Evolutionary conservation across 306 rosid species (phyloP).

Genomic region (Vigna reflexopilosa): DNA sequence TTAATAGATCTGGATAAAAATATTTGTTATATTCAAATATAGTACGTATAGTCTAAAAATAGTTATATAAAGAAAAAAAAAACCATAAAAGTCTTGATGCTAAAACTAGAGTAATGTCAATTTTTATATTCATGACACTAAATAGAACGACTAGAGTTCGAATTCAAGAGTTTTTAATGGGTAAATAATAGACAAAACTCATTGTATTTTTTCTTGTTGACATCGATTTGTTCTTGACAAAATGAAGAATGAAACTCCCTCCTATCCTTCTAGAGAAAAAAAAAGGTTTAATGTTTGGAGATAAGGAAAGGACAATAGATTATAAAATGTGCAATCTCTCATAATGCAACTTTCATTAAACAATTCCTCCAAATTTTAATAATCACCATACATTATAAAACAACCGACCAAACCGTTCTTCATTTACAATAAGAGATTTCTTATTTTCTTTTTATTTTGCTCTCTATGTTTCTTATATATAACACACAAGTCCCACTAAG

Average conservation of each 20-base stretch:
- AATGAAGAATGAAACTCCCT: background rate
- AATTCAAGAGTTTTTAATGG: background rate
- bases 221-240: background rate
- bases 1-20: too few relatives aligned
- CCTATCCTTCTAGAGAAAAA: background rate
- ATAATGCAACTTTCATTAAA: background rate
- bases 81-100: too few relatives aligned
- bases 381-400: background rate
- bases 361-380: background rate
- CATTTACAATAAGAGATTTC: too few relatives aligned
- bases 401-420: too few relatives aligned
- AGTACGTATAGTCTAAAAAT: too few relatives aligned
- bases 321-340: too few relatives aligned
- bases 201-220: background rate
- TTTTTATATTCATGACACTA: background rate
- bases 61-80: too few relatives aligned
- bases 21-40: too few relatives aligned
- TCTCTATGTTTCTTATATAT: too few relatives aligned
- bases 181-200: background rate
- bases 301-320: background rate
- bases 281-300: background rate
- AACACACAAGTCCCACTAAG: too few relatives aligned
- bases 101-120: too few relatives aligned
- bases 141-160: background rate
- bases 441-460: too few relatives aligned